These are phyloP conservation scores for Paraphoma sp. DNA, from an alignment of 2,329 filamentous ascomycete genomes.

Conservation along the genomic window DNA sequence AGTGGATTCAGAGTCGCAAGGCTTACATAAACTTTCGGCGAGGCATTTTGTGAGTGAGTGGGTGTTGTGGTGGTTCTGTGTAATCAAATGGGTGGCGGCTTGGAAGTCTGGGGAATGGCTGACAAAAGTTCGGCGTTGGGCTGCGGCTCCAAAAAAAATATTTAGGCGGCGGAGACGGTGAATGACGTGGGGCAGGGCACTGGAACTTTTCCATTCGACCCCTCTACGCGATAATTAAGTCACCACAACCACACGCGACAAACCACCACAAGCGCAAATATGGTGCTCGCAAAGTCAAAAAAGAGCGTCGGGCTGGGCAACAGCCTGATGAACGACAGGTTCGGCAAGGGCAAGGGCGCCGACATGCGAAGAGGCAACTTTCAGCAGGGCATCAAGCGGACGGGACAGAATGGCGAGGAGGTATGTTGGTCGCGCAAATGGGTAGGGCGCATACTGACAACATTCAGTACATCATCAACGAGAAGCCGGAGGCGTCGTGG, in stretches of 20 bases:
- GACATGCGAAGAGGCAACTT: slow-evolving; percentile 77
- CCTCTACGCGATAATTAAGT: slow-evolving; percentile 16
- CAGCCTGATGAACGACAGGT: slow-evolving; percentile 97
- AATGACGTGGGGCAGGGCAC: slow-evolving; percentile 51
- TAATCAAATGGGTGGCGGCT: slow-evolving; percentile 11
- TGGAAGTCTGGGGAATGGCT: slow-evolving; percentile 36
- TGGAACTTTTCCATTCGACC: slow-evolving; percentile 25
- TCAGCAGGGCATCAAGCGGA: slow-evolving; percentile 71
- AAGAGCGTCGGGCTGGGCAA: slow-evolving; percentile 95
- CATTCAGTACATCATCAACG: slow-evolving; percentile 83
- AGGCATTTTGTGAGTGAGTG: slow-evolving; percentile 65
- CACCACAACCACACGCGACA: slow-evolving; percentile 26
- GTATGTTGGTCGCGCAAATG: slow-evolving; percentile 45
- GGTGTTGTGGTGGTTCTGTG: background rate
- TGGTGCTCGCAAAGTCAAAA: slow-evolving; percentile 90
- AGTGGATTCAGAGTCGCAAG: background rate
- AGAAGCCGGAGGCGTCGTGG: slow-evolving; percentile 89
- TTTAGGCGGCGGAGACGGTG: slow-evolving; percentile 68
- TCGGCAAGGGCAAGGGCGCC: slow-evolving; percentile 87
- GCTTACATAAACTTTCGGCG: slow-evolving; percentile 75
- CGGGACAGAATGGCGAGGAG: slow-evolving; percentile 77
- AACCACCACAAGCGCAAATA: slow-evolving; percentile 47
- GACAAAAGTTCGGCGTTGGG: slow-evolving; percentile 34
- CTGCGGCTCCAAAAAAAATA: slow-evolving; percentile 56
- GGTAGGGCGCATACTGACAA: slow-evolving; percentile 29